Base-by-base conservation (phyloP, 2,329 filamentous ascomycete genomes). In the Aspergillus puulaauensis region DNA sequence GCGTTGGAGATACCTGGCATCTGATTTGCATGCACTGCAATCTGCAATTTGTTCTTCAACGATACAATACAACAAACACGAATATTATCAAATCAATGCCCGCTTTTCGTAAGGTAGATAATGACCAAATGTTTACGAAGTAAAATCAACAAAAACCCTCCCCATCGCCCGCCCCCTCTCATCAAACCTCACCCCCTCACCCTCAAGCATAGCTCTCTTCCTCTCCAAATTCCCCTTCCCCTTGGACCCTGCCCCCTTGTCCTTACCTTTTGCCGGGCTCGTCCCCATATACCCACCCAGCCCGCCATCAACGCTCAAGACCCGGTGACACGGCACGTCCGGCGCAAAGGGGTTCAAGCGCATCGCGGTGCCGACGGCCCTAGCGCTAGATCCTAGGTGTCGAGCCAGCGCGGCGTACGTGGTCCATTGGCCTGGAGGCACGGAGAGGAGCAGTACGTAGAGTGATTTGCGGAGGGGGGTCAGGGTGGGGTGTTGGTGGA, bases 311-410 rank as follows among this genome's bases (percentile, higher is more conserved):
- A 86, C 87, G 6, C 90, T 89, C 47, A 96, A 83, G 21, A 93
- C 88, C 9, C 91, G 83, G 73, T 96, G 91, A 65, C 91, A 96
- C 1, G 91, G 91, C 4, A 93, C 88, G 35, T 85, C 82, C 0
- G 91, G 91, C 14, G 91, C 91, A 67, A 93, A 96, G 0, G 91
- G 91, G 70, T 96, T 96, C 37, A 76, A 79, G 17, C 89, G 83
- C 68, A 96, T 79, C 2, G 90, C 90, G 58, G 90, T 91, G 15
- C 90, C 90, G 5, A 95, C 85, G 0, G 90, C 90, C 43, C 90
- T 82, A 2, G 90, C 88, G 3, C 88, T 90, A 21, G 89, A 91
- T 11, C 79, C 73, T 15, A 93, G 81, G 57, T 88, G 83, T 8
- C 80, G 80, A 0, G 91, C 86, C 53, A 96, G 79, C 1, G 88